phyloP scores from a whole-genome alignment of 805 yeast genomes.

The Schizosaccharomyces osmophilus region DNA sequence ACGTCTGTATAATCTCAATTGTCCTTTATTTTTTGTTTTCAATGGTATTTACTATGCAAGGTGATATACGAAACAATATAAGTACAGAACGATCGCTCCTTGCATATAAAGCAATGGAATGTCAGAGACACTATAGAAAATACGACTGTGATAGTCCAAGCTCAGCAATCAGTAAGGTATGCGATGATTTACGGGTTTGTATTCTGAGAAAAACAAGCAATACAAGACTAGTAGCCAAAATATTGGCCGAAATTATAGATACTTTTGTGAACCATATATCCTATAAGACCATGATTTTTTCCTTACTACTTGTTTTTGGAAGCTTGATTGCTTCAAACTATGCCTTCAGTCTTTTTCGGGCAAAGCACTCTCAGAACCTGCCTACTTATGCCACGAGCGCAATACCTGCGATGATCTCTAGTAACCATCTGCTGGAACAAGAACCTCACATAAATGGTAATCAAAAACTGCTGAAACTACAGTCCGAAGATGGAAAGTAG shows the following conservation, averaged over 20 bases:
- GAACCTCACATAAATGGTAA: too few relatives aligned
- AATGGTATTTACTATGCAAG: constrained; percentile 29
- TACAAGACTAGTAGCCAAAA: constrained; percentile 53
- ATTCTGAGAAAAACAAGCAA: constrained; percentile 52
- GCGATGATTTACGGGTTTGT: constrained; percentile 58
- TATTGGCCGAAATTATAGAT: constrained; percentile 60
- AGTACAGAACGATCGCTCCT: constrained; percentile 37
- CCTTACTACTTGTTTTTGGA: constrained; percentile 1
- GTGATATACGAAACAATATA: constrained; percentile 50
- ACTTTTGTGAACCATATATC: constrained; percentile 49
- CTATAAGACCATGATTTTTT: constrained; percentile 30
- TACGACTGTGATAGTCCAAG: constrained; percentile 44
- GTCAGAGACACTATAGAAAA: constrained; percentile 41
- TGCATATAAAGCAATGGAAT: constrained; percentile 36
- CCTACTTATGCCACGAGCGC: neutral
- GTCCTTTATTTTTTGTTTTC: constrained; percentile 27
- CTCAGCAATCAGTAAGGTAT: constrained; percentile 42
- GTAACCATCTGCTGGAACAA: neutral
- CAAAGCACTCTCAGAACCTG: neutral
- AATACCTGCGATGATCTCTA: neutral
- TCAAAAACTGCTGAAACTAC: too few relatives aligned
- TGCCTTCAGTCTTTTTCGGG: neutral
- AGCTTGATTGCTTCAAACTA: neutral
- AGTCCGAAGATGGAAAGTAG: too few relatives aligned
- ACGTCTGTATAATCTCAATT: constrained; percentile 26